A percentile compares a stretch with the other conserved stretches of the same genome.
Evolutionary conservation across 1,284 basidiomycete species (phyloP).

Genomic region (Cryptococcus hybrid): DNA sequence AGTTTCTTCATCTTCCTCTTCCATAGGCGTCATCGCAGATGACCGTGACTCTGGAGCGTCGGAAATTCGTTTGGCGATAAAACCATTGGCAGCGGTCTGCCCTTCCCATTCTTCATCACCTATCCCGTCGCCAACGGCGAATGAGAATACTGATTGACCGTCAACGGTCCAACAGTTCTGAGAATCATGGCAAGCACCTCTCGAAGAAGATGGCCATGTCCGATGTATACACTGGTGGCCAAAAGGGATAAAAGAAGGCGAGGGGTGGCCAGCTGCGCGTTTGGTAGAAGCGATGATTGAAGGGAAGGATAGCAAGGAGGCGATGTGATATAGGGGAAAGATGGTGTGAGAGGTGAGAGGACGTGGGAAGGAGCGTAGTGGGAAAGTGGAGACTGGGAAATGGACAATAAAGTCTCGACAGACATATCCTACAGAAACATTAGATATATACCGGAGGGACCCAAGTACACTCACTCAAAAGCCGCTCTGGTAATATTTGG

Average conservation of each 20-base stretch:
- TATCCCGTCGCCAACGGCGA: conserved; percentile 74
- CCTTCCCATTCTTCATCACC: conserved; percentile 53
- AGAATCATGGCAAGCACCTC: conserved; percentile 71
- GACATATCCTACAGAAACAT: conserved; percentile 61
- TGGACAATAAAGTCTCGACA: conserved; percentile 80
- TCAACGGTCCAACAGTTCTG: conserved; percentile 73
- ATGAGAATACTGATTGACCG: conserved; percentile 66
- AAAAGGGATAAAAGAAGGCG: conserved; percentile 81
- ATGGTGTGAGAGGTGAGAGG: conserved; percentile 63
- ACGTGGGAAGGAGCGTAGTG: conserved; percentile 63
- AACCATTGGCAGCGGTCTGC: conserved; percentile 48
- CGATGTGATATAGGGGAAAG: conserved; percentile 57
- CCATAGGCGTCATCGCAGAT: neutral
- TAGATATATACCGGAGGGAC: neutral
- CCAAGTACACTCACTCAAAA: conserved; percentile 53
- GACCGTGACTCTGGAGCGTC: neutral
- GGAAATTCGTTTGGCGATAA: conserved; percentile 57
- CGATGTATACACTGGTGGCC: conserved; percentile 81
- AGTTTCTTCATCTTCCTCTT: conserved; percentile 12
- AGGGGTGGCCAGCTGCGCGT: conserved; percentile 72
- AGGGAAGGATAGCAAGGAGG: conserved; percentile 65
- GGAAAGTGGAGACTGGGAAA: conserved; percentile 70
- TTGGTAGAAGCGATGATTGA: conserved; percentile 53
- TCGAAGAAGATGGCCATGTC: conserved; percentile 71
- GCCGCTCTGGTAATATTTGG: conserved; percentile 76